Conservation (phyloP, 768 basidiomycete species). For the Crepidotus variabilis region DNA sequence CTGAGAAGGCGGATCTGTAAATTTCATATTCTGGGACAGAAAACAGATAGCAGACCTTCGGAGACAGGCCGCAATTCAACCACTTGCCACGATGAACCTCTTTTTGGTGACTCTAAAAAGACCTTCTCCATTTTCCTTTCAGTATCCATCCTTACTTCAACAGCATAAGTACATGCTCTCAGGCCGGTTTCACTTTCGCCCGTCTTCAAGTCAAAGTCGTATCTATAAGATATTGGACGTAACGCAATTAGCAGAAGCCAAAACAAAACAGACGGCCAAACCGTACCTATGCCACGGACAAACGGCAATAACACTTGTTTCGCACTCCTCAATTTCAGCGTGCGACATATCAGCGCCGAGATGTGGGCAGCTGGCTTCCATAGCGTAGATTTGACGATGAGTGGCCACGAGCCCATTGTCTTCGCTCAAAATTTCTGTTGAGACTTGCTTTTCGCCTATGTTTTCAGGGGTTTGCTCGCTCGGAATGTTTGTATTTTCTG, state of each 20-base stretch:
- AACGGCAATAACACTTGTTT: constrained; percentile 55
- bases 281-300: constrained; percentile 74
- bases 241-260: not conserved
- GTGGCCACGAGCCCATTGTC: constrained; percentile 9
- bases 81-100: constrained; percentile 52
- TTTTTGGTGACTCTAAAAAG: constrained; percentile 57
- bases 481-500: constrained; percentile 8
- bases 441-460: too few species aligned
- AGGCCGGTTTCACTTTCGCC: constrained; percentile 71
- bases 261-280: not conserved
- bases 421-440: not conserved
- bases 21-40: too few species aligned
- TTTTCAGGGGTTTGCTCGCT: too few species aligned
- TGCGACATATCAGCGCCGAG: constrained; percentile 78
- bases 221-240: constrained; percentile 34
- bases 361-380: constrained; percentile 82
- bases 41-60: too few species aligned
- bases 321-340: constrained; percentile 73
- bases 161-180: constrained; percentile 61
- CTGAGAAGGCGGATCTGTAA: constrained; percentile 15
- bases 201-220: constrained; percentile 69
- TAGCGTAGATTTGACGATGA: constrained; percentile 59
- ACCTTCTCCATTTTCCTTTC: constrained; percentile 41
- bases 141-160: constrained; percentile 43
- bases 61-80: constrained; percentile 54